Conservation (phyloP, 2,329 filamentous ascomycete genomes). For the Calonectria pseudoreteaudii region DNA sequence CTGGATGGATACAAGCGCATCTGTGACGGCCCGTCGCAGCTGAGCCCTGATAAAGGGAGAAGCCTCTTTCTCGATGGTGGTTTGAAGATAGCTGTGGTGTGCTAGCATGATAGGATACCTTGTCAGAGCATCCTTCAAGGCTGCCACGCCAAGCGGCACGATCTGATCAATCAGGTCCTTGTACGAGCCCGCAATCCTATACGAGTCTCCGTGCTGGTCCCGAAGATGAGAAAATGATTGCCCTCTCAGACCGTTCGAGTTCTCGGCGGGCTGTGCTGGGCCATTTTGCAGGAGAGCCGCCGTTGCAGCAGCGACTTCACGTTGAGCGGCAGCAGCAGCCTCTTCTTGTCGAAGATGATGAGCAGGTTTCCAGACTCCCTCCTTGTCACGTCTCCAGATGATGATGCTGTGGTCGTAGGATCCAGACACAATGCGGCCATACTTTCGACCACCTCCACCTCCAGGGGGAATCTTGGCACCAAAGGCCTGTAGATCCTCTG, state of each 20-base stretch:
- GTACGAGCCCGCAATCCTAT: slow-evolving; percentile 56
- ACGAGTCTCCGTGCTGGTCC: slow-evolving; percentile 39
- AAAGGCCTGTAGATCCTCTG: slow-evolving; percentile 81
- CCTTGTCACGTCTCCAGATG: slow-evolving; percentile 89
- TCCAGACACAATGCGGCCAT: slow-evolving; percentile 95
- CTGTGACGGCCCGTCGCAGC: slow-evolving; percentile 62
- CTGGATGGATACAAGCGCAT: slow-evolving; percentile 59
- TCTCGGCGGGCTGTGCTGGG: slow-evolving; percentile 25
- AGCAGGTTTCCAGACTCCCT: slow-evolving; percentile 85
- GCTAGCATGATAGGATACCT: slow-evolving; percentile 62
- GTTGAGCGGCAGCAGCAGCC: slow-evolving; percentile 65
- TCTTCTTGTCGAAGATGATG: slow-evolving; percentile 83
- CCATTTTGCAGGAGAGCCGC: slow-evolving; percentile 5
- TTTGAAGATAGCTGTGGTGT: slow-evolving; percentile 61
- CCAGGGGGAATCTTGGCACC: slow-evolving; percentile 91
- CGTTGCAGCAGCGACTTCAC: slow-evolving; percentile 36
- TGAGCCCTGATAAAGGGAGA: slow-evolving; percentile 61
- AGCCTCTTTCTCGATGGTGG: slow-evolving; percentile 63
- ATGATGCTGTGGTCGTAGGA: slow-evolving; percentile 97
- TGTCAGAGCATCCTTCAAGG: slow-evolving; percentile 59
- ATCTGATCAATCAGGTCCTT: slow-evolving; percentile 65
- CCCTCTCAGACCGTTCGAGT: neutral
- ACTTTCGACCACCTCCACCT: slow-evolving; percentile 88
- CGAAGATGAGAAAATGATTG: slow-evolving; percentile 30
- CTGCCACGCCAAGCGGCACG: slow-evolving; percentile 61